Base-by-base conservation (phyloP, 345 rosid species). In the Eucalyptus victrix region DNA sequence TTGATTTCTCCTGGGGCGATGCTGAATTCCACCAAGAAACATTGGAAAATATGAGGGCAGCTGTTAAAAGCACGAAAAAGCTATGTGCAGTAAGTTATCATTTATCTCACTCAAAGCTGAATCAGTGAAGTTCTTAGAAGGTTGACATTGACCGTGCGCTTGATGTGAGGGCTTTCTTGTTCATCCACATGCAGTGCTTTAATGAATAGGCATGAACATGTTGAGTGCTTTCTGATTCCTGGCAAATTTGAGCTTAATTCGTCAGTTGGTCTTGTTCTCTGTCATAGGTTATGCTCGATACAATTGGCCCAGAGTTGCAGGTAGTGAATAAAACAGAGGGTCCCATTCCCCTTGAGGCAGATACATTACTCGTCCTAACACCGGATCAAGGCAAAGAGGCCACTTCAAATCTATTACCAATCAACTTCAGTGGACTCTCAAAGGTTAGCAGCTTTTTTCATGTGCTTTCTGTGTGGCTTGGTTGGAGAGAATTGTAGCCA, bases 1-100 rank as follows among this genome's bases (percentile, higher is more conserved):
- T 96, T 87, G 97, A 96, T 89, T 96, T 96, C 92, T 96, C 97
- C 10, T 96, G 93, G 97, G 97, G 97, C 13, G 93, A 94, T 87
- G 86, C 91, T 86, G 93, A 92, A 34, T 96, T 90, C 93, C 97
- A 96, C 93, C 97, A 96, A 87, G 94, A 94, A 92, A 95, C 95
- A 5, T 76, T 95, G 92, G 97, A 94, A 69, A 96, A 96, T 92
- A 88, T 96, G 90, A 94, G 87, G 93, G 80, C 88, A 45, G 96
- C 97, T 15, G 86, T 94, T 87, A 96, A 91, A 94, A 89, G 91
- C 86, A 93, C 95, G 47, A 94, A 88, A 92, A 96, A 96, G 92
- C 95, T 96, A 86, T 96, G 97, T 90, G 96, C 94, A 18, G 97
- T 95, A 93, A 92, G 95, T 88, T 89, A 72, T 44, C 53, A n/a